phyloP scores from a whole-genome alignment of 1,139 yeast genomes.

The Meyerozyma smithsonii region DNA sequence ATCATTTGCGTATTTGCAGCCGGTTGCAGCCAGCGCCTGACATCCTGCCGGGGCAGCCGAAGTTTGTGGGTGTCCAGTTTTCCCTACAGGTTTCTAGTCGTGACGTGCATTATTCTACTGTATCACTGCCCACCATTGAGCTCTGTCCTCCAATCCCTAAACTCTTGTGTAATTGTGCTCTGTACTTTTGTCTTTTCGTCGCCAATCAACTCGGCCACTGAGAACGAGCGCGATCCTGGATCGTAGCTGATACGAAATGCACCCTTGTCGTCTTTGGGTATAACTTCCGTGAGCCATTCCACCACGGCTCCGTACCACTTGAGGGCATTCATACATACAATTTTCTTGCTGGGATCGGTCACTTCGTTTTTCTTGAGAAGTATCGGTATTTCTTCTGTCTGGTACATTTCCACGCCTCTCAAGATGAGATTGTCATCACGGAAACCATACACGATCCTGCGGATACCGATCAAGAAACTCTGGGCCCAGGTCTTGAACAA shows the following conservation, averaged over 20 bases:
- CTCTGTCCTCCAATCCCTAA: constrained; percentile 54
- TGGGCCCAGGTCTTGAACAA: constrained; percentile 88
- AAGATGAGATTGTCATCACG: constrained; percentile 68
- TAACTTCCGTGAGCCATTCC: constrained; percentile 62
- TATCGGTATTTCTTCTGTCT: constrained; percentile 75
- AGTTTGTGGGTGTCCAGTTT: too few relatives aligned
- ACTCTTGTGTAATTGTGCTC: constrained; percentile 47
- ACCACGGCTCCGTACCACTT: constrained; percentile 83
- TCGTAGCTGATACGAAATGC: constrained; percentile 32
- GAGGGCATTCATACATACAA: constrained; percentile 70
- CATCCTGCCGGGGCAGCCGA: too few relatives aligned
- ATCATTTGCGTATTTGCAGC: neutral
- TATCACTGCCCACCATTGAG: too few relatives aligned
- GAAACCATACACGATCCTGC: constrained; percentile 77
- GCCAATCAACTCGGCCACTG: constrained; percentile 24
- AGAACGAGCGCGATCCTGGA: constrained; percentile 27
- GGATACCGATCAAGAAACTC: constrained; percentile 80
- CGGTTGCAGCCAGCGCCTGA: too few relatives aligned
- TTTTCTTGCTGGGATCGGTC: constrained; percentile 23
- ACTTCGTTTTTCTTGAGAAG: constrained; percentile 43
- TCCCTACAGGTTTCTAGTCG: too few relatives aligned
- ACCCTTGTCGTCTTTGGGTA: constrained; percentile 39
- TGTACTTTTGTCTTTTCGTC: constrained; percentile 25
- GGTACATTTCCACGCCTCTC: constrained; percentile 65
- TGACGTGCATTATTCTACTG: too few relatives aligned